Conservation (phyloP, 1,284 basidiomycete species). For the Quambalaria eucalypti region DNA sequence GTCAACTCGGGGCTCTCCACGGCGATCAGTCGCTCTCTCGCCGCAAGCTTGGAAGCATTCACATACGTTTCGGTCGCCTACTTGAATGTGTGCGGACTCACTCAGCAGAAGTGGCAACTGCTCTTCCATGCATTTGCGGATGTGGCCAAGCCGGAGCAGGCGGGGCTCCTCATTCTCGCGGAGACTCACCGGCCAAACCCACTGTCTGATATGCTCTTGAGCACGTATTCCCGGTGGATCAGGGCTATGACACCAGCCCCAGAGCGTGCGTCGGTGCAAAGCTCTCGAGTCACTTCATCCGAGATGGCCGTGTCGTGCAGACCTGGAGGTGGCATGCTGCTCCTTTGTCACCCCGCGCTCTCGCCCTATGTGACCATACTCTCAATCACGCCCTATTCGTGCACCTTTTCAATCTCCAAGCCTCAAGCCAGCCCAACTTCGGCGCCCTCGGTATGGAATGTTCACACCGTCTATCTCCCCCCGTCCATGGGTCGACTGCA, state of each 20-base stretch:
- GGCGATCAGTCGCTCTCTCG: too few relatives aligned
- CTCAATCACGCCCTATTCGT: neutral
- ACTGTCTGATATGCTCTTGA: neutral
- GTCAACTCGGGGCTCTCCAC: too few relatives aligned
- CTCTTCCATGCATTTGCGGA: neutral
- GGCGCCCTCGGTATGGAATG: constrained; percentile 15
- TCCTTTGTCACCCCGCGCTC: neutral
- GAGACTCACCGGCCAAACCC: neutral
- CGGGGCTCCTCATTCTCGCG: neutral
- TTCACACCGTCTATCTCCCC: constrained; percentile 10
- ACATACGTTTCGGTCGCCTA: too few relatives aligned
- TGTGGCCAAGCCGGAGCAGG: neutral
- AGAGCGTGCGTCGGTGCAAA: neutral
- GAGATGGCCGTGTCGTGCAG: neutral
- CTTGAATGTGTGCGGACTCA: neutral
- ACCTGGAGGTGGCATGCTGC: neutral
- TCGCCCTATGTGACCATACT: neutral
- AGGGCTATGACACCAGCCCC: neutral
- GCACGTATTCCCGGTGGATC: neutral
- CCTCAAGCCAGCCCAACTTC: neutral
- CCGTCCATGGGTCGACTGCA: constrained; percentile 37
- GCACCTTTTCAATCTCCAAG: neutral
- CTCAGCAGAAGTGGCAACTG: neutral
- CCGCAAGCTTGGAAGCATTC: too few relatives aligned
- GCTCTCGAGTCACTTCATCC: neutral